These are phyloP conservation scores for Backusella luteola DNA, from an alignment of 192 early-diverging fungal species.

Conservation along the genomic window DNA sequence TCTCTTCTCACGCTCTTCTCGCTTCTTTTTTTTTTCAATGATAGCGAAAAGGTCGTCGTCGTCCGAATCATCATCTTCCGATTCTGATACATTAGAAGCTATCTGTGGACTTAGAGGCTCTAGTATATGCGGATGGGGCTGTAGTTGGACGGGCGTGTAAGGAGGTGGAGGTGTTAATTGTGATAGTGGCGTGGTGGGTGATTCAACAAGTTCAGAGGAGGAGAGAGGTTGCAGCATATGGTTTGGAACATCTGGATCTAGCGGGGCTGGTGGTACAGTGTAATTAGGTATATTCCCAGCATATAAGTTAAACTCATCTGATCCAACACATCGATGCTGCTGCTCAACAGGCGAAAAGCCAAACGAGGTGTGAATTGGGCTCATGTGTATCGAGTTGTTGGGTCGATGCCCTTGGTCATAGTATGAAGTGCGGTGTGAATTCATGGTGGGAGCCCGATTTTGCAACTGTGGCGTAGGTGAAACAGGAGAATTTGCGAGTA, in stretches of 20 bases:
- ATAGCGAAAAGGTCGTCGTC: slow-evolving; percentile 11
- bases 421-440: slow-evolving; percentile 6
- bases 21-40: slow-evolving; percentile 16
- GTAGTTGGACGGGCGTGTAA: background rate
- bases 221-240: background rate
- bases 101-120: background rate
- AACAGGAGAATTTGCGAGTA: background rate
- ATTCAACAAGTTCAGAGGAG: background rate
- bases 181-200: background rate
- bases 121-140: background rate
- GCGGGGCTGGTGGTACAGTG: slow-evolving; percentile 5
- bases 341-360: background rate
- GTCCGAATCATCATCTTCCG: slow-evolving; percentile 3
- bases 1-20: slow-evolving; percentile 5
- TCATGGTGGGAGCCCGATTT: background rate
- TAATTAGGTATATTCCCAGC: slow-evolving; percentile 1
- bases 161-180: background rate
- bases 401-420: background rate
- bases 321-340: slow-evolving; percentile 6
- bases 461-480: background rate
- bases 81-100: background rate
- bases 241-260: slow-evolving; percentile 1
- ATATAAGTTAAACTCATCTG: slow-evolving; percentile 4
- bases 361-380: background rate
- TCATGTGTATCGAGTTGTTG: background rate